Percentiles rank a stretch among this genome's conserved stretches.
Conservation (phyloP, 1,139 yeast species). For the Yamadazyma songkhlaensis region DNA sequence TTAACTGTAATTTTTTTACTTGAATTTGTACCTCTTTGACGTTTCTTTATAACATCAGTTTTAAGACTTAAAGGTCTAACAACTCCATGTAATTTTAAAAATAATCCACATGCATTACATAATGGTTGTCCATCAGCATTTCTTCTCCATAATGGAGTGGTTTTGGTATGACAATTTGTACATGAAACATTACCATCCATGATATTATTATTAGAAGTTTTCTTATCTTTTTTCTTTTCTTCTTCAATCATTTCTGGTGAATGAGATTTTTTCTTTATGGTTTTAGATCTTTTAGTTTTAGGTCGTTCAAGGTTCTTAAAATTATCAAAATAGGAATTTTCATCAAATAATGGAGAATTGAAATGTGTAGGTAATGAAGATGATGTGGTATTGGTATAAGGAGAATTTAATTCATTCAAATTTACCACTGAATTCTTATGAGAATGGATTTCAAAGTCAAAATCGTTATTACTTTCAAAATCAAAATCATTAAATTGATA, state of each 20-base stretch:
- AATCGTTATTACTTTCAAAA: constrained; percentile 5
- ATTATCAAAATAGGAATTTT: constrained; percentile 12
- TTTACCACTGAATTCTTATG: constrained; percentile 15
- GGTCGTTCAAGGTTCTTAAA: constrained; percentile 12
- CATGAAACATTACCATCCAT: constrained; percentile 21
- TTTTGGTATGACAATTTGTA: constrained; percentile 52
- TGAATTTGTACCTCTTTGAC: constrained; percentile 22
- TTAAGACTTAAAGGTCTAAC: constrained; percentile 55
- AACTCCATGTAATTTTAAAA: constrained; percentile 56
- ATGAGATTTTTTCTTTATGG: constrained; percentile 1
- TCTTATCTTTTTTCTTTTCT: background rate
- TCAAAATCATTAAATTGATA: constrained; percentile 7
- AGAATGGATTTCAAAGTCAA: constrained; percentile 9
- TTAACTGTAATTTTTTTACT: constrained; percentile 11
- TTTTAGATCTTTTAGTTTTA: constrained; percentile 12
- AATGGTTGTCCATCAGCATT: constrained; percentile 55
- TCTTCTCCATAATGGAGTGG: constrained; percentile 60
- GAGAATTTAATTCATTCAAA: constrained; percentile 6
- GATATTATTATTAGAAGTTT: background rate
- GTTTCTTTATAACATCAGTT: constrained; percentile 56
- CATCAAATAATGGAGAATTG: constrained; percentile 15
- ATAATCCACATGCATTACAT: constrained; percentile 61
- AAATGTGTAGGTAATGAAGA: constrained; percentile 13
- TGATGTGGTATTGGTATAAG: constrained; percentile 7
- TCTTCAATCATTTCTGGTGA: constrained; percentile 1